Evolutionary conservation across 2,329 filamentous ascomycete species (phyloP).

Genomic region (Aureobasidium sp.): DNA sequence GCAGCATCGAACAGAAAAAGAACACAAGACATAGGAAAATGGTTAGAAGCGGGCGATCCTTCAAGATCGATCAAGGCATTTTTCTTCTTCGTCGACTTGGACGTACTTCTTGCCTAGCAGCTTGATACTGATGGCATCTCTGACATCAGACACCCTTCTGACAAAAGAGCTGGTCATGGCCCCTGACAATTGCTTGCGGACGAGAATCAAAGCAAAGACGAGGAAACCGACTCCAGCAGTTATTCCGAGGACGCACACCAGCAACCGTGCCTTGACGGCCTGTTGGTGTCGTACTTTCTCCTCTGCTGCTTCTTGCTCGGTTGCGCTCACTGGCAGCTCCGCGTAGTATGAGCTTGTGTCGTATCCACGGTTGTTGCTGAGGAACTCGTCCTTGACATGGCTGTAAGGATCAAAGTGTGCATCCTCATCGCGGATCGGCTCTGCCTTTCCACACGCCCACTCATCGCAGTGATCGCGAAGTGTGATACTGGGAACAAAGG

Average conservation of each 20-base stretch:
- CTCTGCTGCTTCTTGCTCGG: neutral
- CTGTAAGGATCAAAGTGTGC: conserved; percentile 18
- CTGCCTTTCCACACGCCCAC: conserved; percentile 22
- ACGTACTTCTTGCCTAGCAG: conserved; percentile 16
- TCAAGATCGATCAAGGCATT: conserved; percentile 3
- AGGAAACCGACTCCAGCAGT: conserved; percentile 3
- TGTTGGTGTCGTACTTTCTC: neutral
- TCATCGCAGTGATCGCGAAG: conserved; percentile 25
- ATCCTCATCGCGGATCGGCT: conserved; percentile 13
- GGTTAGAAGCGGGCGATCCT: neutral
- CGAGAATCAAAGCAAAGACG: conserved; percentile 10
- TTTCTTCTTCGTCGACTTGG: conserved; percentile 16
- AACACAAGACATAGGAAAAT: neutral
- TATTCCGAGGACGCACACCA: neutral
- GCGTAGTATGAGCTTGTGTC: conserved; percentile 27
- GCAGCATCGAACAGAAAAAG: neutral
- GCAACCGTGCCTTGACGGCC: neutral
- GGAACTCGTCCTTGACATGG: conserved; percentile 14
- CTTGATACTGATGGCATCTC: conserved; percentile 12
- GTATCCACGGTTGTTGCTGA: conserved; percentile 24
- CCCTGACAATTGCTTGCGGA: neutral
- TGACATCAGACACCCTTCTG: conserved; percentile 7
- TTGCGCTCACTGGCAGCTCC: neutral
- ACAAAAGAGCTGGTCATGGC: neutral
- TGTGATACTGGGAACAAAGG: conserved; percentile 27